Evolutionary conservation across 2,329 filamentous ascomycete genomes (phyloP).

Genomic region (Magnaporthiopsis incrustans): DNA sequence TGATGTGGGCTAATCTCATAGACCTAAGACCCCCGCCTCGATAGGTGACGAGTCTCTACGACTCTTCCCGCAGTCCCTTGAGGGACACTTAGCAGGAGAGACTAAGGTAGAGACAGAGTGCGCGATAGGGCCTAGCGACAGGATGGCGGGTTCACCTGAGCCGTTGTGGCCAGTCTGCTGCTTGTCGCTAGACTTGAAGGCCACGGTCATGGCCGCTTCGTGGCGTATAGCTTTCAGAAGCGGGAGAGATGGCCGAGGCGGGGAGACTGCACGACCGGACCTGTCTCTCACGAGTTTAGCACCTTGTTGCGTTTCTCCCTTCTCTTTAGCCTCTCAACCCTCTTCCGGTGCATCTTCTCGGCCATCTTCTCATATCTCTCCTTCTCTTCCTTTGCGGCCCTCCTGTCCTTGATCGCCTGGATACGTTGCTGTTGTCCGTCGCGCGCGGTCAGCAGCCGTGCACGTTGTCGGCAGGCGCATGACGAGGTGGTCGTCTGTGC

Average conservation of each 20-base stretch:
- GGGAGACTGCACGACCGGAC: neutral
- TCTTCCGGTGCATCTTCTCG: constrained; percentile 95
- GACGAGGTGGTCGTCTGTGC: neutral
- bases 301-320: constrained; percentile 95
- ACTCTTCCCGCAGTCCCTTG: neutral
- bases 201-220: neutral
- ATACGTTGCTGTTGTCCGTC: constrained; percentile 53
- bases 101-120: neutral
- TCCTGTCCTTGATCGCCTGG: constrained; percentile 74
- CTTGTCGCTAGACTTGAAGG: neutral
- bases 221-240: neutral
- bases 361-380: constrained; percentile 90
- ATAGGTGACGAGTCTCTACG: neutral
- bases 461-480: neutral
- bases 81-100: neutral
- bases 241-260: too few species aligned
- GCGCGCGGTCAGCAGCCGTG: constrained; percentile 6
- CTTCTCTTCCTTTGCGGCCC: constrained; percentile 84
- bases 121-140: neutral
- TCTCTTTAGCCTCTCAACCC: constrained; percentile 85
- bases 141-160: neutral
- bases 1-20: neutral
- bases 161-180: neutral
- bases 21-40: neutral
- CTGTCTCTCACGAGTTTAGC: constrained; percentile 49